phyloP scores from a whole-genome alignment of 2,329 filamentous ascomycete species.

The Calonectria hongkongensis region DNA sequence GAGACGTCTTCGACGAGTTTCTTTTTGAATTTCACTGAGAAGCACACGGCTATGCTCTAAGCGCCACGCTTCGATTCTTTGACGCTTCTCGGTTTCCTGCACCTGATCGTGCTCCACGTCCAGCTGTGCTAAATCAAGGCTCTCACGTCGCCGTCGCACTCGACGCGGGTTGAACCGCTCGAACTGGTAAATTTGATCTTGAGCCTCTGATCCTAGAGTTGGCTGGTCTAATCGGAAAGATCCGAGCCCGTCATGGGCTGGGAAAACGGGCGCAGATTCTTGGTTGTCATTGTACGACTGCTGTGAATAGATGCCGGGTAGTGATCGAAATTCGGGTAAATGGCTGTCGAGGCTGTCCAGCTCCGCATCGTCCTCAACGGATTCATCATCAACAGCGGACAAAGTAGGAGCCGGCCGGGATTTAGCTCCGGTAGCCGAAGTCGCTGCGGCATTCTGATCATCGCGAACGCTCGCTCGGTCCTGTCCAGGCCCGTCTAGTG shows the following conservation, averaged over 20 bases:
- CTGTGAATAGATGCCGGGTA: slow-evolving; percentile 59
- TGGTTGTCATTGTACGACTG: slow-evolving; percentile 52
- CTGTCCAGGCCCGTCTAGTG: slow-evolving; percentile 79
- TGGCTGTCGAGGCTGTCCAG: slow-evolving; percentile 96
- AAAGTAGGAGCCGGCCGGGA: slow-evolving; percentile 63
- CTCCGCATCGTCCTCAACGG: slow-evolving; percentile 81
- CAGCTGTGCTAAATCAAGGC: slow-evolving; percentile 69
- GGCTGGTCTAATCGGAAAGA: slow-evolving; percentile 83
- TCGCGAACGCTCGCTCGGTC: slow-evolving; percentile 88
- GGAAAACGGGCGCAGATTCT: slow-evolving; percentile 83
- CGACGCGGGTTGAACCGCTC: slow-evolving; percentile 88
- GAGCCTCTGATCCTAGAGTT: slow-evolving; percentile 73
- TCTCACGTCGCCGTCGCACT: slow-evolving; percentile 72
- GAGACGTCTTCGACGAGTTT: slow-evolving; percentile 82
- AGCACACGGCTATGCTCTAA: slow-evolving; percentile 91
- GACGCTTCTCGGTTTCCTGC: slow-evolving; percentile 83
- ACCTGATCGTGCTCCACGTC: slow-evolving; percentile 72
- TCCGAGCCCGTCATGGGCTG: slow-evolving; percentile 92
- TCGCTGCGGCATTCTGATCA: slow-evolving; percentile 82
- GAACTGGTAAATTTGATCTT: slow-evolving; percentile 92
- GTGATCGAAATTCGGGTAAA: slow-evolving; percentile 88
- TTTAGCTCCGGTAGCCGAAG: slow-evolving; percentile 72
- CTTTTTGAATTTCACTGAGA: slow-evolving; percentile 90
- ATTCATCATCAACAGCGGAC: slow-evolving; percentile 62
- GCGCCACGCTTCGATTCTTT: slow-evolving; percentile 93